phyloP scores from a whole-genome alignment of 1,284 basidiomycete genomes.

The Inonotus obliquus region DNA sequence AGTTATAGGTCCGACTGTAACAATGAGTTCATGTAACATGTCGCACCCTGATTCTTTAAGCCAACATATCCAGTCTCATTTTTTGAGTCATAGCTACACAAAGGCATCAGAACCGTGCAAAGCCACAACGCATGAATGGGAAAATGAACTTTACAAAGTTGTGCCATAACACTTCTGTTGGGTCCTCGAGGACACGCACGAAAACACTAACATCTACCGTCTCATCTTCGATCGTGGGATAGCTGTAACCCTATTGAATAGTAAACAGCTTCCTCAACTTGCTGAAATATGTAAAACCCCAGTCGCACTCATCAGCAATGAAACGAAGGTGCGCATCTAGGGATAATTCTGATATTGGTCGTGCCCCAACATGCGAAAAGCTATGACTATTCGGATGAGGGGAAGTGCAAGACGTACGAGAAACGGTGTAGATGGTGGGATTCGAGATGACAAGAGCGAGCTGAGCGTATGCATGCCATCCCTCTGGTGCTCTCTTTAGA shows the following conservation, averaged over 20 bases:
- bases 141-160: constrained; percentile 94
- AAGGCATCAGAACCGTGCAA: background rate
- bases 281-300: constrained; percentile 99
- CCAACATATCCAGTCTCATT: constrained; percentile 99
- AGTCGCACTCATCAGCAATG: constrained; percentile 98
- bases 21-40: constrained; percentile 99
- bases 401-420: constrained; percentile 60
- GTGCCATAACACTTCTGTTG: constrained; percentile 98
- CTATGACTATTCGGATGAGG: background rate
- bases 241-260: constrained; percentile 75
- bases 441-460: constrained; percentile 99
- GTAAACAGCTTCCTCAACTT: constrained; percentile 94
- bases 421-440: constrained; percentile 93
- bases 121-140: background rate
- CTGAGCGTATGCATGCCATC: constrained; percentile 99
- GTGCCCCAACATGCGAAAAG: constrained; percentile 1
- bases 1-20: too few relatives aligned
- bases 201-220: constrained; percentile 92
- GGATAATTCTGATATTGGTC: background rate
- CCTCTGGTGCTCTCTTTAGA: constrained; percentile 95
- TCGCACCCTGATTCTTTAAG: constrained; percentile 98
- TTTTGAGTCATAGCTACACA: constrained; percentile 95
- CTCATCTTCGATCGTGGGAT: constrained; percentile 96
- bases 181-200: constrained; percentile 96
- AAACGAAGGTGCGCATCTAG: constrained; percentile 99